Evolutionary conservation across 179 eudicot genomes (phyloP).

Genomic region (Amaranthus tricolor): DNA sequence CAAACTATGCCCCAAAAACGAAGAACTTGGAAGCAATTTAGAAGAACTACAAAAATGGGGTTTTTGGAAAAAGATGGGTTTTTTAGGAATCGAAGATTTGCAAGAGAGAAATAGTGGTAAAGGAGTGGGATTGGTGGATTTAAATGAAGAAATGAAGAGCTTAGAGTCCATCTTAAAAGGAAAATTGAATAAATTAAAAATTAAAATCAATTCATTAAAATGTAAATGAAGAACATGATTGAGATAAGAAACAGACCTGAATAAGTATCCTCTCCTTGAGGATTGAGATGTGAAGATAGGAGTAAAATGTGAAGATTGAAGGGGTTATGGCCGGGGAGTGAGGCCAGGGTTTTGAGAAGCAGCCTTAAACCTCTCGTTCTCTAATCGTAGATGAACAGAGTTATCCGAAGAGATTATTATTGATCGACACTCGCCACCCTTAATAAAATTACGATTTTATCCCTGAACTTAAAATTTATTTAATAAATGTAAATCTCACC

Average conservation of each 20-base stretch:
- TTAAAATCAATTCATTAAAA: constrained; percentile 5
- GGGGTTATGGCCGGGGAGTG: too few relatives aligned
- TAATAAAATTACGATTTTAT: too few relatives aligned
- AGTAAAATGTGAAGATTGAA: not conserved
- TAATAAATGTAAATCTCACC: too few relatives aligned
- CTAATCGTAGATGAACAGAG: not conserved
- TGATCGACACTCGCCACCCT: too few relatives aligned
- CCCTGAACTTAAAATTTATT: too few relatives aligned
- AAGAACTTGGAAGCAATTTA: constrained; percentile 30
- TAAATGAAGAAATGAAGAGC: constrained; percentile 40
- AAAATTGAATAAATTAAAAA: constrained; percentile 1
- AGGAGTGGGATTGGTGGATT: constrained; percentile 35
- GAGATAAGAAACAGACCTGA: constrained; percentile 30
- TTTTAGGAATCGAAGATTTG: constrained; percentile 24
- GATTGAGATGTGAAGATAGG: not conserved
- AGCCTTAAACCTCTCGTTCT: constrained; percentile 24
- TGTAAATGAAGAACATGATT: not conserved
- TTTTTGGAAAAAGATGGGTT: constrained; percentile 37
- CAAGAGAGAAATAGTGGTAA: constrained; percentile 28
- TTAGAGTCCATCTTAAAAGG: constrained; percentile 51
- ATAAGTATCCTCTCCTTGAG: not conserved
- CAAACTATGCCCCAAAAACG: constrained; percentile 42
- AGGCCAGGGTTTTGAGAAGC: constrained; percentile 21
- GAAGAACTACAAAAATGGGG: constrained; percentile 28
- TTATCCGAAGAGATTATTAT: constrained; percentile 19